Evolutionary conservation across 139 green algal species (phyloP).

Genomic region (Klebsormidium nitens): DNA sequence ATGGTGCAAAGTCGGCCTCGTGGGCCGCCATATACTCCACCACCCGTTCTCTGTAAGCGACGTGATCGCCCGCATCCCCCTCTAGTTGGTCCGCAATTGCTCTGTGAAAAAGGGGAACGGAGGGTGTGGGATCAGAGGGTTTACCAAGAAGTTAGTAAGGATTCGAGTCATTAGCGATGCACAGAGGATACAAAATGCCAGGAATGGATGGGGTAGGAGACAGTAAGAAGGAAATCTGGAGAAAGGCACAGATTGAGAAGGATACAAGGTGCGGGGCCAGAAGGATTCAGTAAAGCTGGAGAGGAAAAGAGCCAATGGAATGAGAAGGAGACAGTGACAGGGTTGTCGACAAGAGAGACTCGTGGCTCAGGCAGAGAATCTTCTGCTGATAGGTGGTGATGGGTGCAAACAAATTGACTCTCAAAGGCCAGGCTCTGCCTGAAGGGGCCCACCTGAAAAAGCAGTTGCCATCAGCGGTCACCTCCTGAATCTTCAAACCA

Average conservation of each 20-base stretch:
- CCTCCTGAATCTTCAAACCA: constrained; percentile 45
- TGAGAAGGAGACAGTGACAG: constrained; percentile 7
- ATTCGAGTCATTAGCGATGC: neutral
- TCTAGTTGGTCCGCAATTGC: constrained; percentile 58
- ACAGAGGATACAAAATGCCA: constrained; percentile 1
- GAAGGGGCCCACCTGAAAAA: constrained; percentile 58
- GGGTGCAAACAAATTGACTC: too few relatives aligned
- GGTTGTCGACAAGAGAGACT: too few relatives aligned
- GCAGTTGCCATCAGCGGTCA: constrained; percentile 63
- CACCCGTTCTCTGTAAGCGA: constrained; percentile 18
- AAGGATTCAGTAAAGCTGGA: too few relatives aligned
- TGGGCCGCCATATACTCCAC: constrained; percentile 41
- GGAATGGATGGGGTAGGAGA: neutral
- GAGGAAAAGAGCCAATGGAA: neutral
- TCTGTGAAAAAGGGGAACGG: constrained; percentile 4
- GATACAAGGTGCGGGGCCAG: too few relatives aligned
- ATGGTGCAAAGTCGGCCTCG: constrained; percentile 49
- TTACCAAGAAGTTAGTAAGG: neutral
- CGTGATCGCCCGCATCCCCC: constrained; percentile 48
- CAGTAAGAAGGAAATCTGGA: too few relatives aligned
- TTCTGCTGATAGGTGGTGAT: too few relatives aligned
- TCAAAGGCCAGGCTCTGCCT: too few relatives aligned
- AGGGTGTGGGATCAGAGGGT: neutral
- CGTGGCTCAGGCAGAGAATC: too few relatives aligned
- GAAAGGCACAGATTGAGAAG: too few relatives aligned